A percentile compares a stretch with the other conserved stretches of the same genome.
phyloP scores from a whole-genome alignment of 164 flowering plant species.

The Vitis cinerea region DNA sequence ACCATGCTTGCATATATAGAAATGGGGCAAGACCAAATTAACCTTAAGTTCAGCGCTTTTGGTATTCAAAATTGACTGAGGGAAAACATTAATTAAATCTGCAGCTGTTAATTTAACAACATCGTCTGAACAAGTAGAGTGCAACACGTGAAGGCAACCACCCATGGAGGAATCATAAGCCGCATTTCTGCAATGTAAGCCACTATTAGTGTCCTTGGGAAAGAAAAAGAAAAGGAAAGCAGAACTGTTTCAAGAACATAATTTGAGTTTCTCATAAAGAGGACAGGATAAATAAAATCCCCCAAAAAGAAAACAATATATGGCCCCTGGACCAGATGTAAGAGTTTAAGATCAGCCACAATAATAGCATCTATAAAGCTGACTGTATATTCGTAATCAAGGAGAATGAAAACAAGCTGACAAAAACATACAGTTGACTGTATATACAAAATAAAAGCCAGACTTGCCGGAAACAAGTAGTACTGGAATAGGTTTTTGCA shows the following conservation, averaged over 20 bases:
- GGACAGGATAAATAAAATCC: not conserved
- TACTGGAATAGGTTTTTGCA: too few species aligned
- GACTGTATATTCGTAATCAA: not conserved
- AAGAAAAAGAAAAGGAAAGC: not conserved
- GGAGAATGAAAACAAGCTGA: too few species aligned
- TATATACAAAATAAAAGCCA: too few species aligned
- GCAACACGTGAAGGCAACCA: slow-evolving; percentile 63
- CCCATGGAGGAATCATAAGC: slow-evolving; percentile 82
- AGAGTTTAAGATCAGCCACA: not conserved
- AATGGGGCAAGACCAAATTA: not conserved
- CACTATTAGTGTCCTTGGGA: slow-evolving; percentile 3
- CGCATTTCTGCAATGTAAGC: slow-evolving; percentile 49
- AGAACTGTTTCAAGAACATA: slow-evolving; percentile 1
- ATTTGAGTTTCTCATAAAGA: not conserved
- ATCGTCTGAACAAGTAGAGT: slow-evolving; percentile 68
- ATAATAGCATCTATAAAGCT: not conserved
- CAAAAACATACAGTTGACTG: too few species aligned
- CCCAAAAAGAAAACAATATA: not conserved
- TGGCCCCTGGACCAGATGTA: not conserved
- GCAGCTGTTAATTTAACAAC: slow-evolving; percentile 72
- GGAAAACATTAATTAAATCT: slow-evolving; percentile 52
- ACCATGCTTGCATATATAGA: slow-evolving; percentile 2
- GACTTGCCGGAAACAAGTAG: too few species aligned
- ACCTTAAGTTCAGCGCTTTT: slow-evolving; percentile 89
- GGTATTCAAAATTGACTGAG: slow-evolving; percentile 51